Evolutionary conservation across 495 filamentous ascomycete species (phyloP), one percentile per base, ranked within the genome.

Genomic region (Penicillium dipodomyicola): DNA sequence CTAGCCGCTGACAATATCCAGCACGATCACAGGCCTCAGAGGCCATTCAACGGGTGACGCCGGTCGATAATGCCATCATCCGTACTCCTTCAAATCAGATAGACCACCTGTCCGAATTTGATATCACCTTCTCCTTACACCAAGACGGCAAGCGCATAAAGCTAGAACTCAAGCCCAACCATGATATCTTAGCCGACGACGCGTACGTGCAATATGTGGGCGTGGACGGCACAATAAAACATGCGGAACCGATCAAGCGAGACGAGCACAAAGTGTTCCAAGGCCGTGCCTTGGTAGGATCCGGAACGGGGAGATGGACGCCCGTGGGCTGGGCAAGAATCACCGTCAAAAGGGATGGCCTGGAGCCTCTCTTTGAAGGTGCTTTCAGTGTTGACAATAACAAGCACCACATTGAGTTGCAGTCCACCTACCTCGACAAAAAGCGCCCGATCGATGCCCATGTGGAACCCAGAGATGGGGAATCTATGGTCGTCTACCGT

Each of bases 401-500:
- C 67, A 85, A 91, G 59, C 92, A 98, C 64, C 93, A 98, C 72
- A 77, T 98, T 25, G 91, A 96, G 61, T 78, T 91, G 52, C 80
- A 82, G 54, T 82, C 81, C 29, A 87, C 83, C 37, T 98, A 94
- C 64, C 78, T 82, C 64, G 79, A 83, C 61, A 96, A 90, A 51
- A 83, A 83, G 63, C 84, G 89, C 57, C 69, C 70, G 1, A 74
- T 86, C n/a, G 94, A 98, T 68, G 88, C 89, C n/a, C 72, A 78
- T 23, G 68, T 90, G 14, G 81, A 84, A 46, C 64, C 71, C 30
- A 74, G 67, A 17, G 81, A 76, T 2, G 81, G 85, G 19, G 91
- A 96, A 47, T 91, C 84, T 64, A 96, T 98, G 94, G 73, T 96
- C 20, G 81, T 96, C 5, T 97, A 87, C 73, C 83, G 92, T 35